Conservation (phyloP, 805 yeast species). For the Kodamaea laetipori region DNA sequence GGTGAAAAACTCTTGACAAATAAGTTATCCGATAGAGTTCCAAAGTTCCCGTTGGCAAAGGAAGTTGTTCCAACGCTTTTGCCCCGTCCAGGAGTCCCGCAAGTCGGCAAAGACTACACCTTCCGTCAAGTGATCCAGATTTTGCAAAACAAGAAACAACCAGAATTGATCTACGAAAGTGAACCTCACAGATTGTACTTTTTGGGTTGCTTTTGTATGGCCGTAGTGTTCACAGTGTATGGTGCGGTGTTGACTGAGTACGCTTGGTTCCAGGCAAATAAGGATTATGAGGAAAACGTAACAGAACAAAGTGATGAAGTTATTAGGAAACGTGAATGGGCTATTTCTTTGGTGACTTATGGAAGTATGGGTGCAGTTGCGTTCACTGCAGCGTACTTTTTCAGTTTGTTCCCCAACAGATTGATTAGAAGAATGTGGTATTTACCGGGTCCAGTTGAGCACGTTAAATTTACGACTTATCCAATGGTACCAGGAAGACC, state of each 20-base stretch:
- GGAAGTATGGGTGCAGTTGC: constrained; percentile 31
- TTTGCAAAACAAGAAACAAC: constrained; percentile 54
- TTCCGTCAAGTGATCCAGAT: constrained; percentile 64
- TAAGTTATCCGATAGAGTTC: constrained; percentile 58
- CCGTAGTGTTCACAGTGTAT: constrained; percentile 68
- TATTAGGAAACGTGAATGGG: constrained; percentile 43
- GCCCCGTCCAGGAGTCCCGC: constrained; percentile 79
- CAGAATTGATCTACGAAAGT: constrained; percentile 78
- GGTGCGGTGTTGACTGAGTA: constrained; percentile 62
- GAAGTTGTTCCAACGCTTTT: constrained; percentile 66
- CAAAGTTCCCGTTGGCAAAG: constrained; percentile 64
- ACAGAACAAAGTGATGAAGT: constrained; percentile 44
- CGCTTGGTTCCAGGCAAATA: constrained; percentile 52
- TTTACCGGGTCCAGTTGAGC: constrained; percentile 61
- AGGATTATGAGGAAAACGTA: constrained; percentile 54
- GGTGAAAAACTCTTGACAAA: constrained; percentile 51
- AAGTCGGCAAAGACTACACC: constrained; percentile 56
- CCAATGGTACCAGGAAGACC: constrained; percentile 75
- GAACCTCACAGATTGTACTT: constrained; percentile 82
- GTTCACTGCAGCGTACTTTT: constrained; percentile 31
- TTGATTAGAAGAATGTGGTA: constrained; percentile 76
- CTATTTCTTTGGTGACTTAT: constrained; percentile 29
- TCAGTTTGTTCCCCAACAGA: constrained; percentile 59
- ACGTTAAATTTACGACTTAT: constrained; percentile 68
- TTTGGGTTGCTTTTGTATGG: constrained; percentile 65